A percentile compares a stretch with the other conserved stretches of the same genome.
These are phyloP conservation scores for Olyra latifolia DNA, from an alignment of 176 grass and related monocot genomes.

Conservation along the genomic window DNA sequence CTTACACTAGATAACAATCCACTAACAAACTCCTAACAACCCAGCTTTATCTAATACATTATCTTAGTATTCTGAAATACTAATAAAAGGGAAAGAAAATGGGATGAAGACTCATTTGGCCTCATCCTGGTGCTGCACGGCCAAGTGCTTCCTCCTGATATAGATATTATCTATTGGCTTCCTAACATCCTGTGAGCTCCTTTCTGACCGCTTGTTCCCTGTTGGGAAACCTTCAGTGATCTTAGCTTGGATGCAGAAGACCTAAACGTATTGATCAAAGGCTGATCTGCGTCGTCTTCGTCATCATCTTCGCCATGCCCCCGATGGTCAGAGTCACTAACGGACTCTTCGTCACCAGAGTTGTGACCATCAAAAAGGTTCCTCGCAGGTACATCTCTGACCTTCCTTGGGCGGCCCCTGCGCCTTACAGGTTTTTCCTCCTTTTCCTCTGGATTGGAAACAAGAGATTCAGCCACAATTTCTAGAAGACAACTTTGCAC, in stretches of 20 bases:
- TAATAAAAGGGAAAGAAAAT: too few species aligned
- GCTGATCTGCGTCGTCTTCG: constrained; percentile 67
- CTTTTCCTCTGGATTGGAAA: constrained; percentile 63
- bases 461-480: constrained; percentile 25
- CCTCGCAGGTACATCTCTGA: constrained; percentile 61
- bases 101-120: too few species aligned
- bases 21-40: too few species aligned
- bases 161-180: too few species aligned
- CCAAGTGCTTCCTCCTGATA: too few species aligned
- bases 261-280: constrained; percentile 78
- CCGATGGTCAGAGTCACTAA: constrained; percentile 65
- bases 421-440: constrained; percentile 75
- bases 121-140: too few species aligned
- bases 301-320: constrained; percentile 56
- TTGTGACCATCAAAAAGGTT: constrained; percentile 77
- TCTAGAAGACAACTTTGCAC: constrained; percentile 2
- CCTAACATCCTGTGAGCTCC: constrained; percentile 44
- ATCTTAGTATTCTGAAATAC: too few species aligned
- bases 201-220: constrained; percentile 42
- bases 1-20: too few species aligned
- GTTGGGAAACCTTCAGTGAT: constrained; percentile 60
- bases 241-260: constrained; percentile 78
- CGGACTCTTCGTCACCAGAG: constrained; percentile 71
- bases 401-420: constrained; percentile 91
- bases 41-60: too few species aligned